Base-by-base conservation (phyloP, 2,329 filamentous ascomycete species). In the Aspergillus sp. region DNA sequence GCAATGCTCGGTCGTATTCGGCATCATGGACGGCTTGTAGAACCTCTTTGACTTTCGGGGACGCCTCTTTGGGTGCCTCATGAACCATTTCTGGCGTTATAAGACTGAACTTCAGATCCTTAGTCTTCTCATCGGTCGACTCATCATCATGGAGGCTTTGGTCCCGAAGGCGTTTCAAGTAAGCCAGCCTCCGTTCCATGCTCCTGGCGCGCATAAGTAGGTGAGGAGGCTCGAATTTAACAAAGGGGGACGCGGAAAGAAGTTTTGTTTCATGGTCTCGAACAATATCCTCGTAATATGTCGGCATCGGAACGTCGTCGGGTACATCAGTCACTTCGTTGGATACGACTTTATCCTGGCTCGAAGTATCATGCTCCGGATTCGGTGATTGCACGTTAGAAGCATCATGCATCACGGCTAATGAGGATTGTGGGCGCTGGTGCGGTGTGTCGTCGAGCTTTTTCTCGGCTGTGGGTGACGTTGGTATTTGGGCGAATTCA, bases 61-160 rank as follows among this genome's bases (percentile, higher is more conserved):
- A 90, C 3, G 91, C 90, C 65, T 88, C 88, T 53, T 90, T 88
- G 1, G 91, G 86, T 46, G 91, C 87, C 57, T 89, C 84, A 66
- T 96, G 91, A 0, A 99, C 90, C 93, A 98, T 98, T 66, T 96
- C 91, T 1, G 95, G 93, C 60, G 90, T 91, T 62, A 99, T 96
- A 9, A 99, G 83, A 65, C 96, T 88, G 65, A 99, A 99, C 35
- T 87, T 88, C 56, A 90, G 86, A 1, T 84, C 82, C 46, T 84
- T 86, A 6, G 77, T 69, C 62, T 89, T 88, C 61, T 90, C 88
- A 11, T 83, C 79, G 23, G 84, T 81, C 4, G 75, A 78, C 17
- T 80, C 68, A 40, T 73, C 70, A 23, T 70, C 65, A 6, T 70
- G 68, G 19, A 73, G 63, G 56, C 78, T 73, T 70, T 96, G 90